These are phyloP conservation scores for Penicillium sp. DNA, from an alignment of 2,329 filamentous ascomycete species.

Conservation along the genomic window DNA sequence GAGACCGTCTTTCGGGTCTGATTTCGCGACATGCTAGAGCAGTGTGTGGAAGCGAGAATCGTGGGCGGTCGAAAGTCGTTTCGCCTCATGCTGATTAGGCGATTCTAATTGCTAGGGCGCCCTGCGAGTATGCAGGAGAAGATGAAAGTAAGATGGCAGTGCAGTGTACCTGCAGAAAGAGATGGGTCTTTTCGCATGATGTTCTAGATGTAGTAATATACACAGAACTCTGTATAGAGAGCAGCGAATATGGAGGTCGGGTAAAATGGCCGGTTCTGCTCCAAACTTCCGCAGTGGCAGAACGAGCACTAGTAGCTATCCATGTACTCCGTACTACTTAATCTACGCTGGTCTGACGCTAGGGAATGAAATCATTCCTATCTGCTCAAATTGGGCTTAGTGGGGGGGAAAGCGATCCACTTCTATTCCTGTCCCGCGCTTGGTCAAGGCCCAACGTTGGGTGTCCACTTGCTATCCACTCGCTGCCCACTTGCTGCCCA, in stretches of 20 bases:
- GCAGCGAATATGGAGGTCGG: background rate
- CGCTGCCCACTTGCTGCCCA: conserved; percentile 2
- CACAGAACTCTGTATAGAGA: background rate
- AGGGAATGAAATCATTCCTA: background rate
- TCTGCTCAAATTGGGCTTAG: background rate
- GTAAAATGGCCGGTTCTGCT: background rate
- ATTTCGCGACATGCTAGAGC: background rate
- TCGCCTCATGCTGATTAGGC: background rate
- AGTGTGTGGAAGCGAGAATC: background rate
- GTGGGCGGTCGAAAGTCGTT: background rate
- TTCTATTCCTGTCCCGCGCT: conserved; percentile 2
- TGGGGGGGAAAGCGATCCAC: background rate
- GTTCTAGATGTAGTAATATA: background rate
- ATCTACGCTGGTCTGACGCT: background rate
- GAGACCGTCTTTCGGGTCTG: background rate
- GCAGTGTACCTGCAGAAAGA: conserved; percentile 3
- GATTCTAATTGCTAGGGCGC: background rate
- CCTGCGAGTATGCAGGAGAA: background rate
- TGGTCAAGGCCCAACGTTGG: background rate
- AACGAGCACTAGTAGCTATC: background rate
- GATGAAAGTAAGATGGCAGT: background rate
- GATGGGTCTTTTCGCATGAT: background rate
- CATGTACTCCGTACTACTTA: background rate
- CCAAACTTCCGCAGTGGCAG: background rate
- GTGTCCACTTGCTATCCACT: conserved; percentile 6